A percentile compares a stretch with the other conserved stretches of the same genome.
phyloP scores from a whole-genome alignment of 2,329 filamentous ascomycete genomes.

The Pseudocercospora cruenta region DNA sequence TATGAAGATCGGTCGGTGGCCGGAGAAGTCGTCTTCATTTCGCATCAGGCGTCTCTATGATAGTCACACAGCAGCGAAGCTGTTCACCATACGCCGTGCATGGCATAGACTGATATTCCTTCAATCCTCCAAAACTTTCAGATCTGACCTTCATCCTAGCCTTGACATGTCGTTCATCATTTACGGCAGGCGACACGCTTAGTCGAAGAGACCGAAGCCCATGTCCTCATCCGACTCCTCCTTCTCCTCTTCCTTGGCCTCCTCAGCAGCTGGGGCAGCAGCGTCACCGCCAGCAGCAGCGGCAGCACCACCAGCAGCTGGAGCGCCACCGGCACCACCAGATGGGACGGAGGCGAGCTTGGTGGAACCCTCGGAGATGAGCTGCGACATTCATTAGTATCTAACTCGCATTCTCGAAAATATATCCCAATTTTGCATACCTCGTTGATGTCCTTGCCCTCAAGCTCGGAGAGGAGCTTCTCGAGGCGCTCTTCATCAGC shows the following conservation, averaged over 20 bases:
- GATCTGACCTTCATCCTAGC: background rate
- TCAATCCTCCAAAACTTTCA: background rate
- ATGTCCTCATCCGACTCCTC: conserved; percentile 73
- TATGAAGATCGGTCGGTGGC: background rate
- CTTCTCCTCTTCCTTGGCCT: conserved; percentile 75
- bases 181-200: conserved; percentile 38
- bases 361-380: conserved; percentile 84
- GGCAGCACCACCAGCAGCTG: conserved; percentile 69
- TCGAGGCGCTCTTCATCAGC: conserved; percentile 84
- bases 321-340: conserved; percentile 78
- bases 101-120: background rate
- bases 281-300: conserved; percentile 71
- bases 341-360: conserved; percentile 99
- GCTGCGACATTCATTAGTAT: conserved; percentile 54
- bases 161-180: conserved; percentile 6
- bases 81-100: background rate
- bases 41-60: conserved; percentile 5
- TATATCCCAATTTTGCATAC: conserved; percentile 57
- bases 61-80: conserved; percentile 4
- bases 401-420: background rate
- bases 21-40: conserved; percentile 9
- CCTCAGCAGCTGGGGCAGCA: conserved; percentile 58
- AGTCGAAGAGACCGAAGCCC: conserved; percentile 75
- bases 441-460: conserved; percentile 91
- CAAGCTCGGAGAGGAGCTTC: conserved; percentile 85